Percentiles rank a stretch among this genome's conserved stretches.
phyloP scores from a whole-genome alignment of 345 rosid species.

The Hypericum androsaemum region DNA sequence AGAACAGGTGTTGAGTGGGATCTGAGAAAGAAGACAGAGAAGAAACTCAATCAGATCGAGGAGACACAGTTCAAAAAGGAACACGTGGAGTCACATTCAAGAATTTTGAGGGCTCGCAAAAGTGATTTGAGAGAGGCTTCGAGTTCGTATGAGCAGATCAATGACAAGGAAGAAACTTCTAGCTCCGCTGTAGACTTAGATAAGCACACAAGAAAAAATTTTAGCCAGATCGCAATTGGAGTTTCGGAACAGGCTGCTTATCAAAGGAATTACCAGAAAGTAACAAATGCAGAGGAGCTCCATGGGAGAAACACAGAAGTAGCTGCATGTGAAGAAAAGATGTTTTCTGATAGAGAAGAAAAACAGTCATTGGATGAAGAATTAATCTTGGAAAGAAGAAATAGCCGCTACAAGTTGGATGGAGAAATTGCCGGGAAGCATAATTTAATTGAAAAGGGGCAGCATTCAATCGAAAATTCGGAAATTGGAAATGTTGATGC shows the following conservation, averaged over 20 bases:
- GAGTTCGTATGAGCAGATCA: conserved; percentile 20
- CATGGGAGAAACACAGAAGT: conserved; percentile 29
- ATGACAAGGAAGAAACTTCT: conserved; percentile 26
- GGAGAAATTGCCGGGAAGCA: conserved; percentile 16
- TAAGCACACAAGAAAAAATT: conserved; percentile 28
- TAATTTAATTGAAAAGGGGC: conserved; percentile 19
- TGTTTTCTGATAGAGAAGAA: conserved; percentile 30
- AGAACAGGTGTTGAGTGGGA: conserved; percentile 37
- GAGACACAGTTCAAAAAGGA: conserved; percentile 35
- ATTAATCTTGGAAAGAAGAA: conserved; percentile 13
- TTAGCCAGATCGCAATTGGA: conserved; percentile 21
- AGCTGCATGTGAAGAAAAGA: conserved; percentile 30
- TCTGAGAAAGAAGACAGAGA: conserved; percentile 60
- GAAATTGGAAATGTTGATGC: conserved; percentile 24
- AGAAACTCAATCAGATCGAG: conserved; percentile 42
- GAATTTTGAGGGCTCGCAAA: conserved; percentile 21
- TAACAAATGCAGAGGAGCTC: conserved; percentile 28
- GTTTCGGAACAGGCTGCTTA: conserved; percentile 24
- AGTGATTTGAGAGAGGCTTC: conserved; percentile 27
- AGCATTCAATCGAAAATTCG: conserved; percentile 23
- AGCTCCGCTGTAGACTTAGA: conserved; percentile 23
- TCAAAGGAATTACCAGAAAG: conserved; percentile 30
- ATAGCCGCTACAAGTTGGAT: conserved; percentile 10
- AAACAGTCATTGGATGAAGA: conserved; percentile 15
- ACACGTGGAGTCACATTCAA: conserved; percentile 24